Evolutionary conservation across 768 basidiomycete species (phyloP).

Genomic region (Pleurotus platypus): DNA sequence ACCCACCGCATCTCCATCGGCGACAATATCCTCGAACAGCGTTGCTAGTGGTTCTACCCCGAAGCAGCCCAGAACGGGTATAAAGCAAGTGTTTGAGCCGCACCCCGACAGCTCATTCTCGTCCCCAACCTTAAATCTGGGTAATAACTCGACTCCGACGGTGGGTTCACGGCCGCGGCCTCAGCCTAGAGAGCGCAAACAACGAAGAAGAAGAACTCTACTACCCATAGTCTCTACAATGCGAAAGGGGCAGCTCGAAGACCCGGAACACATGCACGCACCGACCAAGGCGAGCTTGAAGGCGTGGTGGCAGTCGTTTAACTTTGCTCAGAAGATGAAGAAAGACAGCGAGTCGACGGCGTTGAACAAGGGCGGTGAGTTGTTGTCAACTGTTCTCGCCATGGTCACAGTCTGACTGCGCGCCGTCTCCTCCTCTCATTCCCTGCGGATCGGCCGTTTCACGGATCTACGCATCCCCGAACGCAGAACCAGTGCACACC

Average conservation of each 20-base stretch:
- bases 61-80: not conserved
- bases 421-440: not conserved
- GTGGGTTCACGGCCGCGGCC: not conserved
- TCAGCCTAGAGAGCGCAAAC: not conserved
- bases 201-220: not conserved
- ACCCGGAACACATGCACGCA: slow-evolving; percentile 17
- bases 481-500: slow-evolving; percentile 32
- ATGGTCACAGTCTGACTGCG: slow-evolving; percentile 12
- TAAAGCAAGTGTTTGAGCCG: not conserved
- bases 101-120: not conserved
- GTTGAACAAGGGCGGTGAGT: slow-evolving; percentile 28
- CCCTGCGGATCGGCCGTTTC: not conserved
- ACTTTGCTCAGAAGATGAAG: slow-evolving; percentile 58
- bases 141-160: slow-evolving; percentile 1
- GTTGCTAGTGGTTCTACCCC: not conserved
- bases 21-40: not conserved
- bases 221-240: not conserved
- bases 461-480: slow-evolving; percentile 17
- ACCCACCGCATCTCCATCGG: not conserved
- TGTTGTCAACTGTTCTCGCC: slow-evolving; percentile 10
- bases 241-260: not conserved
- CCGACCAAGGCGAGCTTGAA: slow-evolving; percentile 60
- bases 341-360: slow-evolving; percentile 40
- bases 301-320: slow-evolving; percentile 83
- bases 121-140: not conserved